Conservation (phyloP, 805 yeast species). For the Clavispora santaluciae region DNA sequence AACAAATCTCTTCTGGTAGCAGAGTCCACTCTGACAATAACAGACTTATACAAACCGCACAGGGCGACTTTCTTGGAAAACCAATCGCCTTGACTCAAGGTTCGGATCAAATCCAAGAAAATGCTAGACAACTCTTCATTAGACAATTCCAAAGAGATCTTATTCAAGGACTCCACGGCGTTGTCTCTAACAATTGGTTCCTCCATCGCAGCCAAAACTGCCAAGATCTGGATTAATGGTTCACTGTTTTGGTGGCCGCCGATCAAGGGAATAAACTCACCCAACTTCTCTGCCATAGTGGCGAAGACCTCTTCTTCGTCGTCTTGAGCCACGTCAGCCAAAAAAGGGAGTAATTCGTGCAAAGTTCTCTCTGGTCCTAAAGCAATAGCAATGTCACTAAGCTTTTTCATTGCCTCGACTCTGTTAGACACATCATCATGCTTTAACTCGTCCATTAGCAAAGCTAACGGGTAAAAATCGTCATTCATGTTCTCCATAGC, state of each 20-base stretch:
- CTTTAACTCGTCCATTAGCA: constrained; percentile 93
- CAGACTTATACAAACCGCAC: constrained; percentile 78
- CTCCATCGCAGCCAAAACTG: constrained; percentile 84
- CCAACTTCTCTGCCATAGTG: constrained; percentile 85
- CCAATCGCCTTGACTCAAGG: constrained; percentile 87
- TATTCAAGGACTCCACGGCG: constrained; percentile 82
- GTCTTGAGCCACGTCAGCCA: constrained; percentile 85
- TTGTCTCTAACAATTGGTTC: constrained; percentile 95
- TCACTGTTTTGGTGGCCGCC: constrained; percentile 70
- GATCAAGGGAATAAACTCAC: constrained; percentile 78
- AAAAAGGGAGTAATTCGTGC: constrained; percentile 82
- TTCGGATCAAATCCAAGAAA: constrained; percentile 71
- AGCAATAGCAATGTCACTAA: constrained; percentile 92
- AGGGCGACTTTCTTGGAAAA: constrained; percentile 88
- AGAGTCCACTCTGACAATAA: constrained; percentile 54
- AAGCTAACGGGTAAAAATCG: constrained; percentile 88
- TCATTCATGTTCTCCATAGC: constrained; percentile 40
- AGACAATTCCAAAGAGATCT: constrained; percentile 58
- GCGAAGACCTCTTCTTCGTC: constrained; percentile 98
- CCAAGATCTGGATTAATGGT: constrained; percentile 57
- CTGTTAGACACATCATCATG: constrained; percentile 95
- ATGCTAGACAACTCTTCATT: constrained; percentile 59
- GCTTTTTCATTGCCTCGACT: constrained; percentile 88
- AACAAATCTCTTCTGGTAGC: constrained; percentile 57
- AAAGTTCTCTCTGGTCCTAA: constrained; percentile 92